These are phyloP conservation scores for Escovopsis sp. DNA, from an alignment of 2,329 filamentous ascomycete species.

Conservation along the genomic window DNA sequence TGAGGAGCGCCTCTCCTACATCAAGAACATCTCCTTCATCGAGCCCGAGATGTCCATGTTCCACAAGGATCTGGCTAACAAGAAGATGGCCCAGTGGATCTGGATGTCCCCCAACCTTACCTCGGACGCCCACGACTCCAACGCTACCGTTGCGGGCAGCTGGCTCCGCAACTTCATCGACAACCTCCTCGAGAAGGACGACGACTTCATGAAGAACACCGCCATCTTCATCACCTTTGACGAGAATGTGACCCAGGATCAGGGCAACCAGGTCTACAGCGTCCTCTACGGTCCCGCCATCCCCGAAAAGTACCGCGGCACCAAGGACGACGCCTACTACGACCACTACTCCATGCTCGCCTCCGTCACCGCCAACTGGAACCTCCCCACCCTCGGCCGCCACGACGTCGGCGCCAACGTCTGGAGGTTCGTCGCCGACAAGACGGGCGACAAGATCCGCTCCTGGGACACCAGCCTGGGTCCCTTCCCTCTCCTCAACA, in stretches of 20 bases:
- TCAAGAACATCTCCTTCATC: conserved; percentile 51
- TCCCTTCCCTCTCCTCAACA: conserved; percentile 33
- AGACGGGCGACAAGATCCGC: conserved; percentile 41
- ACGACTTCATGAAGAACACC: conserved; percentile 60
- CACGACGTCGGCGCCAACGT: conserved; percentile 62
- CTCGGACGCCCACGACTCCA: conserved; percentile 61
- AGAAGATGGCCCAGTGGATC: conserved; percentile 56
- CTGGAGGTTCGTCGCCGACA: conserved; percentile 43
- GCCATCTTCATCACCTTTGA: conserved; percentile 68
- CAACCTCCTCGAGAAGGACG: conserved; percentile 49
- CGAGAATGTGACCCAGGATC: conserved; percentile 56
- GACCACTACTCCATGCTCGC: conserved; percentile 58
- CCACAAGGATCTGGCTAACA: conserved; percentile 46
- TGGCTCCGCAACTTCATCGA: conserved; percentile 57
- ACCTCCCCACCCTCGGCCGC: conserved; percentile 51
- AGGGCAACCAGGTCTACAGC: conserved; percentile 53
- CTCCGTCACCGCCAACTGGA: conserved; percentile 57
- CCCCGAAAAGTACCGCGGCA: conserved; percentile 47
- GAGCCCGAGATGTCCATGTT: conserved; percentile 38
- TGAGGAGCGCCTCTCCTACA: conserved; percentile 45
- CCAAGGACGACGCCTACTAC: conserved; percentile 55
- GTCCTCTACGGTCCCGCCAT: conserved; percentile 65
- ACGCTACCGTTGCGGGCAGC: conserved; percentile 49
- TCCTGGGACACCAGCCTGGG: conserved; percentile 22
- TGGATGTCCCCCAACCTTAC: conserved; percentile 66